These are phyloP conservation scores for Pseudogymnoascus sp. DNA, from an alignment of 2,329 filamentous ascomycete species.

Conservation along the genomic window DNA sequence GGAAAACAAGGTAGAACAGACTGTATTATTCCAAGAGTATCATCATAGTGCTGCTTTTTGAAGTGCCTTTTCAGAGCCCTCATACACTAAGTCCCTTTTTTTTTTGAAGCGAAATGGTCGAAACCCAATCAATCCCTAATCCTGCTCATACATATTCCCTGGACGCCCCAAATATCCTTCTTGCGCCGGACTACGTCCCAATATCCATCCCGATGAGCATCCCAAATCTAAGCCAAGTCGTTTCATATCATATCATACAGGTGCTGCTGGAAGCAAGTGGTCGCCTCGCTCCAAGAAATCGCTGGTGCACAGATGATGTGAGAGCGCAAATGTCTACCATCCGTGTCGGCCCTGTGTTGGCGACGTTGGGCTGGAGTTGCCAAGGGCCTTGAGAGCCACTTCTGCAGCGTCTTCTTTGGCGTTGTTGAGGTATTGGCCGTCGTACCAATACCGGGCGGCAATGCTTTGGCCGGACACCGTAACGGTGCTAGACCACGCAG, in stretches of 20 bases:
- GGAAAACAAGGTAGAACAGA: not conserved
- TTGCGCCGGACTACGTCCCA: not conserved
- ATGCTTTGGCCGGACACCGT: constrained; percentile 58
- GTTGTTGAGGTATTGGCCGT: constrained; percentile 79
- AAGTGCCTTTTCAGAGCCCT: constrained; percentile 3
- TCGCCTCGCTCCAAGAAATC: constrained; percentile 1
- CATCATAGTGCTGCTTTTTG: not conserved
- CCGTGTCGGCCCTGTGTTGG: constrained; percentile 32
- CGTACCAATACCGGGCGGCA: constrained; percentile 82
- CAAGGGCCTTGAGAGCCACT: constrained; percentile 56
- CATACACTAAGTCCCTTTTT: not conserved
- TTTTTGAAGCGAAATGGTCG: not conserved
- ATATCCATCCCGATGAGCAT: not conserved
- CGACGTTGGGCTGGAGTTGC: constrained; percentile 33
- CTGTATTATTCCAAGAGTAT: constrained; percentile 1
- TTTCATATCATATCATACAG: constrained; percentile 8
- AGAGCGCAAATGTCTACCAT: constrained; percentile 23
- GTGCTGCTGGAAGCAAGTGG: constrained; percentile 5
- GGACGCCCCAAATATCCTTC: constrained; percentile 2
- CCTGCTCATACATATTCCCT: constrained; percentile 7
- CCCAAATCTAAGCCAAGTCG: constrained; percentile 4
- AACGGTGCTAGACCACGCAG: constrained; percentile 80
- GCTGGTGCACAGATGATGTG: constrained; percentile 4
- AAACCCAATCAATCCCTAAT: constrained; percentile 2
- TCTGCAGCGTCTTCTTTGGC: constrained; percentile 89